A percentile compares a stretch with the other conserved stretches of the same genome.
These are phyloP conservation scores for Alternaria brassicae DNA, from an alignment of 2,329 filamentous ascomycete genomes.

Conservation along the genomic window DNA sequence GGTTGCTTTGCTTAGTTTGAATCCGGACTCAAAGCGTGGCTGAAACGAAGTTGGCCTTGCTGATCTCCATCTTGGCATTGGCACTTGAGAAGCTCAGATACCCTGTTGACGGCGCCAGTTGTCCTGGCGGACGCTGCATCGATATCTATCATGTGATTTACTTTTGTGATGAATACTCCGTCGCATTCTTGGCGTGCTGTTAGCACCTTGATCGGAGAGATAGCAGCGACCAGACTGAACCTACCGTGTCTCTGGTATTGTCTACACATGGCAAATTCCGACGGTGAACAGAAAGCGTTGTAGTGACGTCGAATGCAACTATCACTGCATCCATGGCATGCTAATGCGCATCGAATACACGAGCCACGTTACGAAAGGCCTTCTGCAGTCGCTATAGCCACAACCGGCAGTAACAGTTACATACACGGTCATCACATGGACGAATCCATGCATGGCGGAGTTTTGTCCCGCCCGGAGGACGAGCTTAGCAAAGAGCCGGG, in stretches of 20 bases:
- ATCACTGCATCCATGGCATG: neutral
- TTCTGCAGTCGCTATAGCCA: neutral
- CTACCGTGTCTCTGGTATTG: neutral
- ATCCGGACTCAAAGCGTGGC: conserved; percentile 29
- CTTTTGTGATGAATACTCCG: neutral
- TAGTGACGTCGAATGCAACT: neutral
- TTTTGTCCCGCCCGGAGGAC: neutral
- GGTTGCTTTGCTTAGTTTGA: conserved; percentile 14
- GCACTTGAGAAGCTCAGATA: conserved; percentile 12
- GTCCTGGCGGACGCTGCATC: conserved; percentile 1
- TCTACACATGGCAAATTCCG: neutral
- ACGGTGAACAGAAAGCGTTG: neutral
- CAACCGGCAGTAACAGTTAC: neutral
- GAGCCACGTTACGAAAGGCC: neutral
- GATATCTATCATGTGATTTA: neutral
- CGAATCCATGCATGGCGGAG: neutral
- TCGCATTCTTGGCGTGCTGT: neutral
- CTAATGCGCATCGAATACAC: neutral
- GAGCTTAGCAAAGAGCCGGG: neutral
- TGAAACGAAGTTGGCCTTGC: conserved; percentile 35
- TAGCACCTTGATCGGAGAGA: neutral
- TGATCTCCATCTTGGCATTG: conserved; percentile 32
- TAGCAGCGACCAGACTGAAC: neutral
- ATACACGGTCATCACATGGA: neutral
- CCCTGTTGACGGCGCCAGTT: conserved; percentile 3